Evolutionary conservation across 441 rosid genomes (phyloP), one percentile per base, ranked within the genome.

Genomic region (Populus hybrid): DNA sequence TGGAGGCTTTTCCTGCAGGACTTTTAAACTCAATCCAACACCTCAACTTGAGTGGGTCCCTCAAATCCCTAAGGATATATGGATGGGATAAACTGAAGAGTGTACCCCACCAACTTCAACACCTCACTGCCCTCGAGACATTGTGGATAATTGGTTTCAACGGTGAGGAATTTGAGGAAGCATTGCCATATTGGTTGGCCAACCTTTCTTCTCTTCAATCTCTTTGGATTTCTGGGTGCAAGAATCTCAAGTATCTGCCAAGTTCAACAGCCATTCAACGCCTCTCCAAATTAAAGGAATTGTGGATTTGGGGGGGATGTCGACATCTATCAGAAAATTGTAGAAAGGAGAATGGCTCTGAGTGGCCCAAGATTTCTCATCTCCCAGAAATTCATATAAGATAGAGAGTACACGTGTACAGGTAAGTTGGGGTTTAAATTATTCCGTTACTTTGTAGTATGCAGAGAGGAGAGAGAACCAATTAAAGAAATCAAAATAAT

Each of bases 61-160:
- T 80, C 12, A 70, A 80, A 29, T 0, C 6, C n/a, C 61, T 71
- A 10, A 0, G 0, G 0, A 64, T 79, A 16, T 0, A 0, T 3
- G 80, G 83, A 6, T 73, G 83, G 83, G 20, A 45, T 14, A 80
- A 73, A 20, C 68, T 69, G n/a, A 63, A 28, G 67, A 68, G 68
- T 21, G 23, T 76, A 40, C 83, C 83, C 0, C 29, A 61, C 59
- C 83, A 80, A 45, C 71, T 76, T 29, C 83, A 45, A 68, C 80
- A 76, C 67, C 77, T 73, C 66, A 76, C 76, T 21, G 61, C 66
- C 26, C 76, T 80, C 11, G 66, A 38, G 31, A 0, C 11, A 5
- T 24, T 80, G 56, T 2, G 2, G 0, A 72, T 76, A 76, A 0
- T 0, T 23, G 9, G 12, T 3, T 76, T 80, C n/a, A 10, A 36